Evolutionary conservation across 2,329 filamentous ascomycete species (phyloP).

Genomic region (Polytolypa hystricis): DNA sequence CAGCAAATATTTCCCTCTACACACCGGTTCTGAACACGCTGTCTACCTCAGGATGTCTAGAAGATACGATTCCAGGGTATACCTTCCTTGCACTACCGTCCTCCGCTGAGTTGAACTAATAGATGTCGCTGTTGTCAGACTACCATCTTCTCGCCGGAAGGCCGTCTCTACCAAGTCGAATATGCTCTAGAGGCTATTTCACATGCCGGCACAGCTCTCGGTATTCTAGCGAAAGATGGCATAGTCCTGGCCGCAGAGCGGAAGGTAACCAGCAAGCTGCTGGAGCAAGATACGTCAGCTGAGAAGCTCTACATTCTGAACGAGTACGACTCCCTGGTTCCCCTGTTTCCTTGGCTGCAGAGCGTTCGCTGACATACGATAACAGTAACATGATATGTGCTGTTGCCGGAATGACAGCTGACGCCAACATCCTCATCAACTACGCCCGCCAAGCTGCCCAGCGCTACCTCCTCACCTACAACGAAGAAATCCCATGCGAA

Average conservation of each 20-base stretch:
- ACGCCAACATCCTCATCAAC: conserved; percentile 99
- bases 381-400: conserved; percentile 98
- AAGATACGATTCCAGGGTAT: conserved; percentile 92
- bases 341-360: not conserved
- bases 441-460: conserved; percentile 95
- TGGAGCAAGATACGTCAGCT: conserved; percentile 98
- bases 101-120: conserved; percentile 5
- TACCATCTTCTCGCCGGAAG: conserved; percentile 99
- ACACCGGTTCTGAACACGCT: not conserved
- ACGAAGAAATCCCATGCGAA: conserved; percentile 98
- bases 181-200: conserved; percentile 98
- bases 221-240: conserved; percentile 93
- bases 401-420: conserved; percentile 96
- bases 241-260: conserved; percentile 96
- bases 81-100: conserved; percentile 26
- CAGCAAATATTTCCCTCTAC: not conserved
- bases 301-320: conserved; percentile 99
- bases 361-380: not conserved
- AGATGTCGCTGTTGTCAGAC: conserved; percentile 49
- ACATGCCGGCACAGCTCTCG: conserved; percentile 91
- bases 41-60: conserved; percentile 63
- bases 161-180: conserved; percentile 96
- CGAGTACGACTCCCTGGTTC: conserved; percentile 71
- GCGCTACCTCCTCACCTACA: conserved; percentile 96
- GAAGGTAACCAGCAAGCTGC: conserved; percentile 97